Evolutionary conservation across 345 rosid genomes (phyloP).

Genomic region (Gossypium anomalum): DNA sequence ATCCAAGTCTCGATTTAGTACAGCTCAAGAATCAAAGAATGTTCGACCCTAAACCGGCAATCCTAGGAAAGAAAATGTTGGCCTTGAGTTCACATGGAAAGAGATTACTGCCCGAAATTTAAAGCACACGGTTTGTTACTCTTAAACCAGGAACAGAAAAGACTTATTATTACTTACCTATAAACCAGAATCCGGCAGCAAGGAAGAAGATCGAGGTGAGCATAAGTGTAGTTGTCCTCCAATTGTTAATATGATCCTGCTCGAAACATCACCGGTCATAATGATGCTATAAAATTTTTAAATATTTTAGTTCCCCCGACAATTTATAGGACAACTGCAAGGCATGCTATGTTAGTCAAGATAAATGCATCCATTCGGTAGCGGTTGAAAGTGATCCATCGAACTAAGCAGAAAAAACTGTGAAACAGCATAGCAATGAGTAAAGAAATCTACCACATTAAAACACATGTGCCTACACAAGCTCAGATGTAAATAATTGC

Average conservation of each 20-base stretch:
- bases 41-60: background rate
- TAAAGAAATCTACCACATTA: background rate
- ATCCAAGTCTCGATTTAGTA: background rate
- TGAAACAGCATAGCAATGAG: background rate
- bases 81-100: background rate
- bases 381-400: too few relatives aligned
- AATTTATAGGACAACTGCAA: too few relatives aligned
- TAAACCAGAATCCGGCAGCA: conserved; percentile 75
- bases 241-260: conserved; percentile 25
- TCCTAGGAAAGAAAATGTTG: background rate
- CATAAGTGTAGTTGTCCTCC: conserved; percentile 77
- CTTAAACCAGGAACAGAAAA: background rate
- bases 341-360: too few relatives aligned
- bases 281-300: background rate
- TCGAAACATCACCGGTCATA: background rate
- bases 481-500: conserved; percentile 1
- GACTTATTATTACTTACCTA: conserved; percentile 41
- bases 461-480: background rate
- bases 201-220: conserved; percentile 71
- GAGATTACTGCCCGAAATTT: background rate
- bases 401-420: background rate
- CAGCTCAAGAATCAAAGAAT: background rate
- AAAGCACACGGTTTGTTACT: background rate
- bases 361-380: too few relatives aligned
- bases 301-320: too few relatives aligned